Base-by-base conservation (phyloP, 169 alveolate species). In the Condylostoma magnum region DNA sequence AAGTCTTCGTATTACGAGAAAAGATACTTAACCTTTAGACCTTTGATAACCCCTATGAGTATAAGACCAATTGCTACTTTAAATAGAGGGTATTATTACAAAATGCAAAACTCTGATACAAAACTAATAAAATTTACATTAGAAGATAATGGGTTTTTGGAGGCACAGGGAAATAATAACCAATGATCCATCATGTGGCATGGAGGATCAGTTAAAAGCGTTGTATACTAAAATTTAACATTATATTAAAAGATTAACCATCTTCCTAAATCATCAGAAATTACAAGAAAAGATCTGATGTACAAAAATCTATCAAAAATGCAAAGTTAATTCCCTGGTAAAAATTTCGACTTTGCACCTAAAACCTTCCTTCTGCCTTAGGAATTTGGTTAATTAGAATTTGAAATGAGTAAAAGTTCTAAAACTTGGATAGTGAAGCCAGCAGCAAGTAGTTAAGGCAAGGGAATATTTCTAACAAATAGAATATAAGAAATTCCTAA, bases 201-300 rank as follows among this genome's bases (percentile, higher is more conserved):
- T 28, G 55, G 75, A 20, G 73, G 83, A 6, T 46, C 81, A 6
- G 38, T 81, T 5, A 86, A 82, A 58, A 47, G 75, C 4, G 69
- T 73, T 31, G 65, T 82, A 22, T 86, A 81, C 55, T 48, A 63
- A 30, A 46, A 66, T 4, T 38, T 86, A 30, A 65, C 57, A n/a
- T 63, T 66, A 8, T 86, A 78, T 66, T 67, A 86, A 55, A 85
- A 82, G 57, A 73, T 82, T 3, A 83, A 83, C 63, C 95, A 89
- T 50, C 85, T 89, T 60, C 95, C 95, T 20, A 79, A 82, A 69
- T 82, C 88, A 30, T 71, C 69, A 66, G 92, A 89, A 70, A 73
- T 89, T 18, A 89, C 93, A n/a, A 75, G 93, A 69, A 89, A 89
- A 75, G 95, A 90, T 66, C 50, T 84, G 22, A 79, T 90, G 89